A percentile compares a stretch with the other conserved stretches of the same genome.
Evolutionary conservation across 1,284 basidiomycete genomes (phyloP).

Genomic region (Peniophora sp.): DNA sequence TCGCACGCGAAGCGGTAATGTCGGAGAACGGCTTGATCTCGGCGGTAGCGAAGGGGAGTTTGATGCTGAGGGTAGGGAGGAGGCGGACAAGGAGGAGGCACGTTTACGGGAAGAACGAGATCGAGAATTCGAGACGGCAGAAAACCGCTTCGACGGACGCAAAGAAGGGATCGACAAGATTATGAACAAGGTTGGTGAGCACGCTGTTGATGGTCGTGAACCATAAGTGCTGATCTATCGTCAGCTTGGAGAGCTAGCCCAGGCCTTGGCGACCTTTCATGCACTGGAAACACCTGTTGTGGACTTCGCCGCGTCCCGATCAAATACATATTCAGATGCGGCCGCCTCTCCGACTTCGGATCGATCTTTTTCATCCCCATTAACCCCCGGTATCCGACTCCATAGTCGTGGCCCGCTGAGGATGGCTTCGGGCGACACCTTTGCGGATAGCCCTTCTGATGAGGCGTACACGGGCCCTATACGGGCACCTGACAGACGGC

Average conservation of each 20-base stretch:
- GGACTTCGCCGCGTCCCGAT: conserved; percentile 23
- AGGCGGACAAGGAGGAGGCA: conserved; percentile 22
- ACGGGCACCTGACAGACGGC: too few species aligned
- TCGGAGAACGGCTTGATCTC: conserved; percentile 17
- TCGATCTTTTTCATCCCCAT: not conserved
- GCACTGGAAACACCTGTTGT: conserved; percentile 45
- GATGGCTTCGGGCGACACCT: too few species aligned
- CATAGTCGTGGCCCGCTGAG: not conserved
- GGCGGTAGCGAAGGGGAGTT: conserved; percentile 19
- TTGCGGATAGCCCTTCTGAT: too few species aligned
- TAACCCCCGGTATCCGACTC: not conserved
- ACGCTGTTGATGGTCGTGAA: not conserved
- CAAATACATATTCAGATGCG: conserved; percentile 1
- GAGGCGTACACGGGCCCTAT: too few species aligned
- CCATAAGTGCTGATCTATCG: not conserved
- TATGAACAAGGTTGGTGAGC: conserved; percentile 53
- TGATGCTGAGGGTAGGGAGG: conserved; percentile 25
- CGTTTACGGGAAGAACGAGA: conserved; percentile 33
- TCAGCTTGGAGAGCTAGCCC: conserved; percentile 53
- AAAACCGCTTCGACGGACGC: conserved; percentile 57
- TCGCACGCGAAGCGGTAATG: conserved; percentile 14
- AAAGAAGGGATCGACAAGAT: conserved; percentile 60
- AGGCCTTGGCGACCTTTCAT: conserved; percentile 51
- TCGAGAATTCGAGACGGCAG: conserved; percentile 57
- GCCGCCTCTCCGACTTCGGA: not conserved